Evolutionary conservation across 192 early-diverging fungal species (phyloP).

Genomic region (Entomortierella lignicola): DNA sequence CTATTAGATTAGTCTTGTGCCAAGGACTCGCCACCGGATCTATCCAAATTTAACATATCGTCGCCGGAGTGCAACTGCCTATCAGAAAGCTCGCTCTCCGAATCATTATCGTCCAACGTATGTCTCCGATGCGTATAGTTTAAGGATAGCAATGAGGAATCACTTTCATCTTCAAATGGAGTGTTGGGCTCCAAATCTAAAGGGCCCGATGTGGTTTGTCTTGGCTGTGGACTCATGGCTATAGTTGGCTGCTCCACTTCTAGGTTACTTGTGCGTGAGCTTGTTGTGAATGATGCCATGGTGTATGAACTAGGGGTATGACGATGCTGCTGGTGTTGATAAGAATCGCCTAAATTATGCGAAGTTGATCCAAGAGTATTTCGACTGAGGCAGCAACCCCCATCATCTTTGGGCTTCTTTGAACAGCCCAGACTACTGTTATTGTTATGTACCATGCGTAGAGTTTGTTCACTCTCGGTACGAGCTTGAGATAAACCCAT

Average conservation of each 20-base stretch:
- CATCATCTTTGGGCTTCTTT: background rate
- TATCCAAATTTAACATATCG: too few relatives aligned
- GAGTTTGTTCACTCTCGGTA: constrained; percentile 21
- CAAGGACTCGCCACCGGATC: too few relatives aligned
- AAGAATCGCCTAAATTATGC: background rate
- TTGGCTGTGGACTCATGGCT: background rate
- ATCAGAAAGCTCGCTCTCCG: background rate
- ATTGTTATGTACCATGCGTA: background rate
- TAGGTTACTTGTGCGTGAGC: background rate
- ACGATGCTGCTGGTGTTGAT: constrained; percentile 6
- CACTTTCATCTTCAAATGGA: background rate
- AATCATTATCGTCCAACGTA: background rate
- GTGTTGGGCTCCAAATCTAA: background rate
- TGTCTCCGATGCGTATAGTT: background rate
- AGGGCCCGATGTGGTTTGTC: constrained; percentile 3
- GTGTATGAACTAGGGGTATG: constrained; percentile 7
- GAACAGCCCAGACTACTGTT: background rate
- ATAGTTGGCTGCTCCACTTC: background rate
- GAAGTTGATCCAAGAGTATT: background rate
- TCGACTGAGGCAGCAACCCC: constrained; percentile 5
- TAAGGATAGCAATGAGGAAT: background rate
- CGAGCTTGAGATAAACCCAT: background rate
- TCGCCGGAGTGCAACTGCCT: too few relatives aligned
- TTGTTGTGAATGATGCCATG: constrained; percentile 16
- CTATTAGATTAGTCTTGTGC: too few relatives aligned